Base-by-base conservation (phyloP, 495 filamentous ascomycete species). In the Hypomontagnella submonticulosa region DNA sequence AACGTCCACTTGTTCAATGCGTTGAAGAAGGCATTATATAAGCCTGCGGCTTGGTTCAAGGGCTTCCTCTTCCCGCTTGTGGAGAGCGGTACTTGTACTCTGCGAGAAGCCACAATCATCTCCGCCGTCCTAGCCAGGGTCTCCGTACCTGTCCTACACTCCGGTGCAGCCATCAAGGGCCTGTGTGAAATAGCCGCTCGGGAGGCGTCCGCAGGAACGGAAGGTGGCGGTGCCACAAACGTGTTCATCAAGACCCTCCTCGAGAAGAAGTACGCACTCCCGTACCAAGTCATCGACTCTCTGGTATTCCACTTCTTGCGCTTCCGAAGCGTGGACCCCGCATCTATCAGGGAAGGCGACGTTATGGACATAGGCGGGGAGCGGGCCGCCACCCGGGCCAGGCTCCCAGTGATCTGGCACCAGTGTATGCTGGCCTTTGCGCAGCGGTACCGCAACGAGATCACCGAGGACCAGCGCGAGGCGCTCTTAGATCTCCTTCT, bases 41-140 rank as follows among this genome's bases (percentile, higher is more conserved):
- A 97, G 72, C 96, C 95, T 1, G 90, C 92, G 0, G 92, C 92
- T 18, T 99, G 96, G 78, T 98, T 99, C 82, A 97, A 97, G 75
- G 95, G 95, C 1, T 86, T 98, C 63, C 81, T 99, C 4, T 98
- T 98, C 71, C 96, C 96, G 3, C 82, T 99, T 9, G 89, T 94
- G 0, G 83, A 82, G 12, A 85, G 84, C 54, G 83, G 80, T 57
- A 76, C 71, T 82, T 53, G 38, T 11, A 94, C 93, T 4, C 77
- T 98, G 42, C 85, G 93, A 32, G 95, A 99, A 77, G 95, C 95
- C 1, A 88, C 92, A 64, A 97, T 98, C 67, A 83, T 99, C 40
- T 89, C 89, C 1, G 91, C 87, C 23, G 92, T 97, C 10, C 82
- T 97, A 12, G 84, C 90, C 0, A 84, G 92, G 11, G 87, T 97